Conservation (phyloP, 331 rosid genomes). For the Rhamnella rubrinervis region DNA sequence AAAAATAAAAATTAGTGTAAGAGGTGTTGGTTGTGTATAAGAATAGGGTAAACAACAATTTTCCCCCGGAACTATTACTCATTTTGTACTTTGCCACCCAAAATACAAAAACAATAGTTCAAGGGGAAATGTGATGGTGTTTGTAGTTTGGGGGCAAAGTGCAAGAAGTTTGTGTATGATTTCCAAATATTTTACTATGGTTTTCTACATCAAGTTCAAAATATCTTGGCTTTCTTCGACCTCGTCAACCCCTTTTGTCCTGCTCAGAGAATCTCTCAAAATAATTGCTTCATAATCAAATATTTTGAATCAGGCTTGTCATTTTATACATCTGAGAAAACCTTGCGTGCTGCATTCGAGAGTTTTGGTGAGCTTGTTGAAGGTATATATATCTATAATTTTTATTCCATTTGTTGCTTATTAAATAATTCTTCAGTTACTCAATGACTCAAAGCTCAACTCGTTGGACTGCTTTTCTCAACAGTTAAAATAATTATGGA, state of each 20-base stretch:
- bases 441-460: background rate
- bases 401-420: background rate
- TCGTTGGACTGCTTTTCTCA: constrained; percentile 24
- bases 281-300: background rate
- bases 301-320: constrained; percentile 58
- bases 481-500: constrained; percentile 84
- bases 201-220: background rate
- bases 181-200: background rate
- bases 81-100: too few relatives aligned
- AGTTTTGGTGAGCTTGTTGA: constrained; percentile 81
- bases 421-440: background rate
- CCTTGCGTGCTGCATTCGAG: constrained; percentile 82
- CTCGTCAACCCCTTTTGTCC: background rate
- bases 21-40: too few relatives aligned
- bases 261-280: background rate
- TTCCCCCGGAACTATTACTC: too few relatives aligned
- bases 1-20: too few relatives aligned
- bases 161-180: background rate
- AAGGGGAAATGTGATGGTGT: too few relatives aligned
- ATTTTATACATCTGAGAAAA: constrained; percentile 92
- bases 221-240: background rate
- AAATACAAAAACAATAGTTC: too few relatives aligned
- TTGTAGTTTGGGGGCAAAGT: too few relatives aligned
- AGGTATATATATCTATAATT: constrained; percentile 39
- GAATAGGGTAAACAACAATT: too few relatives aligned